Percentiles rank a stretch among this genome's conserved stretches.
These are phyloP conservation scores for Jatropha curcas DNA, from an alignment of 345 rosid genomes.

Conservation along the genomic window DNA sequence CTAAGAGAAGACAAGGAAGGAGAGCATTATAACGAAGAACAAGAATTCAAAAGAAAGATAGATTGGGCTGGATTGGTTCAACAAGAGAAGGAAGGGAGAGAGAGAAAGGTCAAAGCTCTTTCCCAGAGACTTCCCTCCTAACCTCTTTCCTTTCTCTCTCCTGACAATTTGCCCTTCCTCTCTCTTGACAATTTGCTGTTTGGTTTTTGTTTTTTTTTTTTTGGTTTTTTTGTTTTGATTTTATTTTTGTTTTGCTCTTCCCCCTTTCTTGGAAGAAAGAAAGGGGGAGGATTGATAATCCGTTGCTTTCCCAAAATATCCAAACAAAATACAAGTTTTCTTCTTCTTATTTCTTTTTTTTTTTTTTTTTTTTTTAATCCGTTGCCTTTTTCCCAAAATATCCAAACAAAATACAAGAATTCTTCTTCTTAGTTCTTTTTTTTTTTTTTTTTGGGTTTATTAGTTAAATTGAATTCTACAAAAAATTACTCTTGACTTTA, in stretches of 20 bases:
- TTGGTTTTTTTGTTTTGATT: no score
- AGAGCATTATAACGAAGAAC: neutral
- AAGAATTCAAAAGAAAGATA: neutral
- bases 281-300: neutral
- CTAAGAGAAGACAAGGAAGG: constrained; percentile 7
- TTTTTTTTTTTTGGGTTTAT: no score
- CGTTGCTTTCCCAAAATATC: neutral
- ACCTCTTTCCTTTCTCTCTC: neutral
- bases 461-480: no score
- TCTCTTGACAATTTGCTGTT: neutral
- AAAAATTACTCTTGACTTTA: no score
- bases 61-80: neutral
- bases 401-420: no score
- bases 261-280: neutral
- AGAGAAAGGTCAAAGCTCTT: constrained; percentile 34
- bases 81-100: neutral
- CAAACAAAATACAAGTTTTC: neutral
- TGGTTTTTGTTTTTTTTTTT: neutral
- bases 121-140: constrained; percentile 23
- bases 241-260: neutral
- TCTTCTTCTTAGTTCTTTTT: no score
- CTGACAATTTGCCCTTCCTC: neutral
- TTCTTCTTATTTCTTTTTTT: neutral
- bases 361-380: no score
- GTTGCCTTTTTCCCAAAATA: no score